phyloP scores from a whole-genome alignment of 2,329 filamentous ascomycete species.

The Fusarium anguioides region DNA sequence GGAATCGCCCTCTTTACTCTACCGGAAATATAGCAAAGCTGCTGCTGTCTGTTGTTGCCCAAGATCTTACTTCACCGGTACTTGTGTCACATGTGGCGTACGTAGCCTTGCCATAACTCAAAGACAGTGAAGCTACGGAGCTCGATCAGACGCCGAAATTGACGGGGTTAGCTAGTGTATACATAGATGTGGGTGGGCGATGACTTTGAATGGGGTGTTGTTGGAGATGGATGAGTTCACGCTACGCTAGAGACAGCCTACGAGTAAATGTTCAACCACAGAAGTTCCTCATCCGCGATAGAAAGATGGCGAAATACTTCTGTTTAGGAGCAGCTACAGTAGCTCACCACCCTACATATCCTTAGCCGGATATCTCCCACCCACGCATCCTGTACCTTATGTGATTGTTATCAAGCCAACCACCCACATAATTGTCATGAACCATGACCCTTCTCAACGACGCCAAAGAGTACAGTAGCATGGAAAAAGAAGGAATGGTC shows the following conservation, averaged over 20 bases:
- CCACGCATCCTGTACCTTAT: slow-evolving; percentile 7
- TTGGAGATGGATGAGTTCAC: slow-evolving; percentile 22
- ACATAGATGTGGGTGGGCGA: slow-evolving; percentile 5
- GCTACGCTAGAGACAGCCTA: slow-evolving; percentile 1
- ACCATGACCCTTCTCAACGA: slow-evolving; percentile 17
- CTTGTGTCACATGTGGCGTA: neutral
- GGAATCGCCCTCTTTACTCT: neutral
- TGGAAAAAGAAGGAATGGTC: slow-evolving; percentile 2
- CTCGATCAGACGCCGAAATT: slow-evolving; percentile 22
- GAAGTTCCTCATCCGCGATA: slow-evolving; percentile 16
- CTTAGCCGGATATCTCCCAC: neutral
- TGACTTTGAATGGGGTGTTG: slow-evolving; percentile 11
- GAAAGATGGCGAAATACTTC: slow-evolving; percentile 7
- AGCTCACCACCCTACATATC: neutral
- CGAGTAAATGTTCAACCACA: slow-evolving; percentile 21
- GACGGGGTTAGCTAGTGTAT: slow-evolving; percentile 23
- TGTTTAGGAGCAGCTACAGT: neutral
- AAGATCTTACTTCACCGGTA: neutral
- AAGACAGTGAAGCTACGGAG: neutral
- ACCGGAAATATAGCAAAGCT: neutral
- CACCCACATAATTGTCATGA: slow-evolving; percentile 16
- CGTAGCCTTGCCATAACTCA: neutral
- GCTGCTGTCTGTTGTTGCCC: neutral
- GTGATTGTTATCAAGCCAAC: slow-evolving; percentile 1
- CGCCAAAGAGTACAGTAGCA: neutral